Evolutionary conservation across 495 filamentous ascomycete species (phyloP), one percentile per base, ranked within the genome.

Genomic region (Hypoxylon fragiforme): DNA sequence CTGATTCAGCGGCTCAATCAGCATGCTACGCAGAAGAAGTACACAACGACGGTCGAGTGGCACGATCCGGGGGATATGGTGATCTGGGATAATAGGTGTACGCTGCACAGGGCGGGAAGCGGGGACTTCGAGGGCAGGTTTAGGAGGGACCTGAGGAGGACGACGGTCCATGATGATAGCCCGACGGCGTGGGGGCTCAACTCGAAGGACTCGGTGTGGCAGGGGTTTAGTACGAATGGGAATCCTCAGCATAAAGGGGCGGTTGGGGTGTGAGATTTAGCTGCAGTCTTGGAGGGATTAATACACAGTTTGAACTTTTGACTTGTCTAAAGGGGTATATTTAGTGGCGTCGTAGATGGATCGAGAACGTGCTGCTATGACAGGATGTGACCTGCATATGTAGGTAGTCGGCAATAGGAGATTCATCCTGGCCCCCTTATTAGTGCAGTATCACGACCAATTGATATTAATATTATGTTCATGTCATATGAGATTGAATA

Each of bases 1-100:
- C 43, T 85, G 37, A 58, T 82, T 0, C 59, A 75, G 20, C 54
- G 46, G 11, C 63, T 86, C 26, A 76, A 77, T 35, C 48, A 47
- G 2, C 79, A 80, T 50, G 71, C 71, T 1, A 78, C 73, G 6
- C 75, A 81, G 69, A 67, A 74, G 0, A 76, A 79, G 44, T 79
- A 80, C 60, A 67, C 70, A 0, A 35, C 79, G 4, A 70, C 64
- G 2, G 72, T 84, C 3, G 57, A 64, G 26, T 85, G 83, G 81
- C 45, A 76, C 35, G 51, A 70, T 8, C 48, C 62, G 0, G 72
- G 79, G 0, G 83, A 84, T 60, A 44, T 84, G 60, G 64, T 84
- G 6, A 74, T 83, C 16, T 86, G 83, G 83, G 83, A 85, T 49
- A 85, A 85, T 57, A 75, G 76, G 0, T 71, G 68, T 19, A 77